Percentiles rank a stretch among this genome's conserved stretches.
These are phyloP conservation scores for Collybia mongolica DNA, from an alignment of 768 basidiomycete genomes.

Conservation along the genomic window DNA sequence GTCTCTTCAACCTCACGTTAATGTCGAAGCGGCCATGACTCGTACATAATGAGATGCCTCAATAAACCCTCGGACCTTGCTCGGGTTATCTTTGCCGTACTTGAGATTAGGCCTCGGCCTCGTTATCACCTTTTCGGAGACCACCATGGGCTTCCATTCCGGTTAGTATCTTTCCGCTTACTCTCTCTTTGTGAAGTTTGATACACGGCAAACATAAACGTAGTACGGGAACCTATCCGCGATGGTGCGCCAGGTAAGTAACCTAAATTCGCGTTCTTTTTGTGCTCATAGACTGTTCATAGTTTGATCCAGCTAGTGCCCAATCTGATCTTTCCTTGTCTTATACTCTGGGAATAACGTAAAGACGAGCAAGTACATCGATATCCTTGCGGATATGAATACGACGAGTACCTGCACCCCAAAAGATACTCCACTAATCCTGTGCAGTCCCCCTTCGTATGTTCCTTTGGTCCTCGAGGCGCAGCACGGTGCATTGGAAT, in stretches of 20 bases:
- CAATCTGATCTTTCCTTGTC: constrained; percentile 2
- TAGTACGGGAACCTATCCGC: constrained; percentile 5
- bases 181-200: neutral
- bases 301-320: constrained; percentile 6
- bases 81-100: constrained; percentile 4
- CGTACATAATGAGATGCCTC: constrained; percentile 4
- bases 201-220: constrained; percentile 1
- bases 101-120: constrained; percentile 1
- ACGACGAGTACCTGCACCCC: neutral
- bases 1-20: constrained; percentile 3
- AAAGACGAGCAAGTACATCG: neutral
- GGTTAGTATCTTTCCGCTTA: neutral
- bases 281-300: neutral
- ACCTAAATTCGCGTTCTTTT: constrained; percentile 5
- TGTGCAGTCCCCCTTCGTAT: neutral
- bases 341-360: neutral
- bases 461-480: constrained; percentile 8
- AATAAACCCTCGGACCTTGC: constrained; percentile 13
- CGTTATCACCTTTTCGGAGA: constrained; percentile 6
- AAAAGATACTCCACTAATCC: neutral
- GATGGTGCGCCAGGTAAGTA: constrained; percentile 10
- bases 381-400: constrained; percentile 5
- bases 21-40: neutral
- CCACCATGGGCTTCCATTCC: constrained; percentile 4
- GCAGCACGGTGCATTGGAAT: neutral